These are phyloP conservation scores for Vitis labrusca DNA, from an alignment of 164 flowering plant genomes.

Conservation along the genomic window DNA sequence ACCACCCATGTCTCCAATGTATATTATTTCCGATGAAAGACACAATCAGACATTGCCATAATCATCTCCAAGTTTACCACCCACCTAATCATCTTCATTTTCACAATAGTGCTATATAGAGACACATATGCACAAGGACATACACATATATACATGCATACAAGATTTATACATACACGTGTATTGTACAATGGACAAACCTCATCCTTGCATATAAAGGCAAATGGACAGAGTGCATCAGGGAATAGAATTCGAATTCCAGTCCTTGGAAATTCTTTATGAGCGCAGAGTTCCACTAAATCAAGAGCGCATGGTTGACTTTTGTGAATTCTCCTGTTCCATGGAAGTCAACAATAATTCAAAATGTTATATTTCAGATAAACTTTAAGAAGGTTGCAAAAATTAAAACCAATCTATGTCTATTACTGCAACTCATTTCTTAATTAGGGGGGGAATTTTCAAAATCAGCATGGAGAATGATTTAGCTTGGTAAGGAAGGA, in stretches of 20 bases:
- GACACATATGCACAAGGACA: too few species aligned
- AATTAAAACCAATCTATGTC: neutral
- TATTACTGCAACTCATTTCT: neutral
- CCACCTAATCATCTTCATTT: too few species aligned
- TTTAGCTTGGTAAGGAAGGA: too few species aligned
- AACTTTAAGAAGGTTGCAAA: neutral
- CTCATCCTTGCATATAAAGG: constrained; percentile 55
- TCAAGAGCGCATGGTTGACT: constrained; percentile 49
- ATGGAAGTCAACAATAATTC: neutral
- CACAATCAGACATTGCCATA: too few species aligned
- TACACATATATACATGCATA: too few species aligned
- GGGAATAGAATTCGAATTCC: constrained; percentile 70
- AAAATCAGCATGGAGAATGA: too few species aligned
- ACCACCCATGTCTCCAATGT: too few species aligned
- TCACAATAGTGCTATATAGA: too few species aligned
- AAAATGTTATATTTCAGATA: neutral
- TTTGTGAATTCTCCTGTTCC: constrained; percentile 67
- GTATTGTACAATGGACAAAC: constrained; percentile 19
- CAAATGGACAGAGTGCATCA: constrained; percentile 61
- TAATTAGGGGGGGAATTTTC: too few species aligned
- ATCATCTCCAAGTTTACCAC: too few species aligned
- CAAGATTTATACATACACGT: too few species aligned
- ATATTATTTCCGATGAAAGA: too few species aligned
- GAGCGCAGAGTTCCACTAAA: constrained; percentile 49
- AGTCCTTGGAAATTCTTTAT: constrained; percentile 38